Percentiles rank a stretch among this genome's conserved stretches.
Evolutionary conservation across 805 yeast genomes (phyloP).

Genomic region (Sugiyamaella qingdaonensis): DNA sequence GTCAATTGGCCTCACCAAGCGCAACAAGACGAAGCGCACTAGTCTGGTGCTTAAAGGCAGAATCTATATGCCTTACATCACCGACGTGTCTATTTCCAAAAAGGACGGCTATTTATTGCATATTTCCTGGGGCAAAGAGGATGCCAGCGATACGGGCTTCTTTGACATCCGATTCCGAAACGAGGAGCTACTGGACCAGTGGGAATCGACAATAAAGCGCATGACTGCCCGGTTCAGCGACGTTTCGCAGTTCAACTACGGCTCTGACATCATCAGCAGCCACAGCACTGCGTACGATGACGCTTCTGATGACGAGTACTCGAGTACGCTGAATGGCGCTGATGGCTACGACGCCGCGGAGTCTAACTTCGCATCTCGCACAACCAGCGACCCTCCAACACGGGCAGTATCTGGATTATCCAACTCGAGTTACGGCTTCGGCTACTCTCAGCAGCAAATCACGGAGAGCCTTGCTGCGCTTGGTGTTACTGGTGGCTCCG

Average conservation of each 20-base stretch:
- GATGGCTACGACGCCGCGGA: constrained; percentile 1
- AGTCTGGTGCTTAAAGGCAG: constrained; percentile 68
- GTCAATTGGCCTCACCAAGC: constrained; percentile 44
- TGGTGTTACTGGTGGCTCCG: not conserved
- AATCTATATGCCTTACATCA: constrained; percentile 68
- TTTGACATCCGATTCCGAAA: constrained; percentile 76
- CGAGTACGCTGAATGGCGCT: constrained; percentile 1
- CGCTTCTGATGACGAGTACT: constrained; percentile 18
- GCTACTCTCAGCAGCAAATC: not conserved
- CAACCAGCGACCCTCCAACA: not conserved
- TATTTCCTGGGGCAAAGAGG: constrained; percentile 40
- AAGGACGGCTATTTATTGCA: constrained; percentile 30
- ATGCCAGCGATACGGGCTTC: constrained; percentile 73
- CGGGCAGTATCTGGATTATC: not conserved
- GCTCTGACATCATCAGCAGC: not conserved
- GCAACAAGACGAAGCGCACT: constrained; percentile 37
- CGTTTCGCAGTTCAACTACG: not conserved
- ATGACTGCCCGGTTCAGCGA: constrained; percentile 18
- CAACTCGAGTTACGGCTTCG: not conserved
- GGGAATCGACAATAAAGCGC: constrained; percentile 48
- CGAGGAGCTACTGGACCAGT: constrained; percentile 77
- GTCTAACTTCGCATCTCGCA: not conserved
- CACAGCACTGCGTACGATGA: constrained; percentile 20
- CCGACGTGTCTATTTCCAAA: constrained; percentile 37
- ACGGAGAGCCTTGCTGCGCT: constrained; percentile 1